Percentiles rank a stretch among this genome's conserved stretches.
Conservation (phyloP, 1,284 basidiomycete species). For the Filobasidium uniguttulatum region DNA sequence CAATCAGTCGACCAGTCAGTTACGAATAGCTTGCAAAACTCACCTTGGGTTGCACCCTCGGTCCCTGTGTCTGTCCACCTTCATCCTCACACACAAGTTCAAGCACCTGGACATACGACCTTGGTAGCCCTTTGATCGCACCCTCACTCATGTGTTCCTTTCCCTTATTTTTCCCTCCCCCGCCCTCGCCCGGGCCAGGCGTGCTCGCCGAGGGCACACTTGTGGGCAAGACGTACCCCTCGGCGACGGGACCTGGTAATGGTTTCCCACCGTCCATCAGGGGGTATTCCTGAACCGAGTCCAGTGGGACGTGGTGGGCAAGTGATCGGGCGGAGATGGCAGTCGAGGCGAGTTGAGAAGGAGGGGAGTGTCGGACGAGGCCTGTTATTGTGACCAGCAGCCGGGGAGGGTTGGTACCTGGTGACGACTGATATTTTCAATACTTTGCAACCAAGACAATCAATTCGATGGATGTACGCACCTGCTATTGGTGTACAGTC, state of each 20-base stretch:
- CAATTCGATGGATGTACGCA: not conserved
- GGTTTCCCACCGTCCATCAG: not conserved
- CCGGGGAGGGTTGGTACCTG: constrained; percentile 11
- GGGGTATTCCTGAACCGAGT: constrained; percentile 6
- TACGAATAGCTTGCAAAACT: too few species aligned
- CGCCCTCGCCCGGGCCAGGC: not conserved
- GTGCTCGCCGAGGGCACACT: not conserved
- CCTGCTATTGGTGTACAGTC: constrained; percentile 14
- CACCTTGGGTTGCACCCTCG: not conserved
- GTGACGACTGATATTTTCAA: not conserved
- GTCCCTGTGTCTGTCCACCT: not conserved
- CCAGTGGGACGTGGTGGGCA: constrained; percentile 4
- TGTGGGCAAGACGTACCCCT: not conserved
- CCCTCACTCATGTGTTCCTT: not conserved
- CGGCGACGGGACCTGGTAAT: not conserved
- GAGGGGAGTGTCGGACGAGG: constrained; percentile 3
- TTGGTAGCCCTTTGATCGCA: not conserved
- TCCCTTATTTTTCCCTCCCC: not conserved
- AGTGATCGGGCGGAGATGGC: constrained; percentile 2
- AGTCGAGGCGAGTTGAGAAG: constrained; percentile 5
- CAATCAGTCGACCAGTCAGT: too few species aligned
- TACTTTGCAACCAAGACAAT: not conserved
- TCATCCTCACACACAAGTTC: constrained; percentile 10
- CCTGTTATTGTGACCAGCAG: constrained; percentile 12
- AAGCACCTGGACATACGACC: constrained; percentile 13